Conservation (phyloP, 768 basidiomycete species). For the Pluteus cervinus region DNA sequence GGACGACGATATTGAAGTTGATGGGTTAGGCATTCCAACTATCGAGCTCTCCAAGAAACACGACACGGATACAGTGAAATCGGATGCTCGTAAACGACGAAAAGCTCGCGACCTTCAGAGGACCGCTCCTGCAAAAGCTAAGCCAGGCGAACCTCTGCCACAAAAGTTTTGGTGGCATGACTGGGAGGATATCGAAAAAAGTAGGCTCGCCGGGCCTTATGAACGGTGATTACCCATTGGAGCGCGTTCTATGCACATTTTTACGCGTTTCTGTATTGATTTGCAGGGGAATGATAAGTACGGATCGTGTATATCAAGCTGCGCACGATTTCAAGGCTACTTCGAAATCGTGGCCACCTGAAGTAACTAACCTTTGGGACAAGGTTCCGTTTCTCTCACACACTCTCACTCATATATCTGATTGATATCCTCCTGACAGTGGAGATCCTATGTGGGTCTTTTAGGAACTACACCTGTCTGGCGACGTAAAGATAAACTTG, state of each 20-base stretch:
- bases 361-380: conserved; percentile 49
- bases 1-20: conserved; percentile 47
- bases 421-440: conserved; percentile 32
- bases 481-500: conserved; percentile 29
- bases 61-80: conserved; percentile 48
- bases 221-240: too few species aligned
- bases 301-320: conserved; percentile 55
- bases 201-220: conserved; percentile 34
- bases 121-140: neutral
- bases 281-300: conserved; percentile 33
- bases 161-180: conserved; percentile 57
- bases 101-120: neutral
- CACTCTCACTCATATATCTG: neutral
- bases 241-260: conserved; percentile 1
- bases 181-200: conserved; percentile 62
- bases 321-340: conserved; percentile 49
- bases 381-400: conserved; percentile 34
- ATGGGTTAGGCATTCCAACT: conserved; percentile 64
- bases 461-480: conserved; percentile 41
- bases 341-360: conserved; percentile 34
- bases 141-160: too few species aligned
- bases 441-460: conserved; percentile 56
- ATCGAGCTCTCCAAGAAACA: conserved; percentile 49
- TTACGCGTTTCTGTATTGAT: neutral
- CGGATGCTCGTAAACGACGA: conserved; percentile 31